Evolutionary conservation across 495 filamentous ascomycete species (phyloP), one percentile per base, ranked within the genome.

Genomic region (Cryomyces minteri): DNA sequence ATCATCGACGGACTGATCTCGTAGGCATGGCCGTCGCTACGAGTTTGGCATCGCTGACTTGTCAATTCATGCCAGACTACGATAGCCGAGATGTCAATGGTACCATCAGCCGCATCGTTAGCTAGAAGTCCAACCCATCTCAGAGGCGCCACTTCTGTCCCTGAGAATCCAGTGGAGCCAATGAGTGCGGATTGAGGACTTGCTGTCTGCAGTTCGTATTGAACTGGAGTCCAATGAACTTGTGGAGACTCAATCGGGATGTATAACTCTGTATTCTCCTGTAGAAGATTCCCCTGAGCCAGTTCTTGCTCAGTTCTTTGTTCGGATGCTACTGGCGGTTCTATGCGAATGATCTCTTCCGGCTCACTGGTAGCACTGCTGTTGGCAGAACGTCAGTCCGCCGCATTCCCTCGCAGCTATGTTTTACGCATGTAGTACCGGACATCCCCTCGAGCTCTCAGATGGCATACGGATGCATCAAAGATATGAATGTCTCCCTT

Each of bases 121-220:
- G 44, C 51, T 7, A 53, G 51, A 28, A 54, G 40, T 1, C 48
- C 51, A 38, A 51, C 45, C 51, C 51, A 54, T 18, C 45, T 41
- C 32, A 51, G 30, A 4, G 51, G 51, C 12, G 51, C 51, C 10
- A 51, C 38, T 31, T 54, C 51, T n/a, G n/a, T n/a, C 1, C 39
- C 33, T 4, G 49, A 42, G 38, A 48, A 46, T 5, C 31, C 32
- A 5, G 51, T 51, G 6, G 43, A 54, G n/a, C 33, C 39, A 32
- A 43, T 54, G 29, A 39, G 48, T 30, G 8, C 45, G 18, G 50
- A 52, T 37, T 46, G 49, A 18, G 51, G 51, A 30, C 51, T 51
- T 5, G 37, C 33, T 6, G 12, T 43, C 8, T 37, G 11, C 14
- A 42, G 5, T 36, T 33, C 38, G 8, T 48, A 44, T n/a, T 14